A percentile compares a stretch with the other conserved stretches of the same genome.
phyloP scores from a whole-genome alignment of 352 stramenopile genomes.

The Phytopythium aichiense region DNA sequence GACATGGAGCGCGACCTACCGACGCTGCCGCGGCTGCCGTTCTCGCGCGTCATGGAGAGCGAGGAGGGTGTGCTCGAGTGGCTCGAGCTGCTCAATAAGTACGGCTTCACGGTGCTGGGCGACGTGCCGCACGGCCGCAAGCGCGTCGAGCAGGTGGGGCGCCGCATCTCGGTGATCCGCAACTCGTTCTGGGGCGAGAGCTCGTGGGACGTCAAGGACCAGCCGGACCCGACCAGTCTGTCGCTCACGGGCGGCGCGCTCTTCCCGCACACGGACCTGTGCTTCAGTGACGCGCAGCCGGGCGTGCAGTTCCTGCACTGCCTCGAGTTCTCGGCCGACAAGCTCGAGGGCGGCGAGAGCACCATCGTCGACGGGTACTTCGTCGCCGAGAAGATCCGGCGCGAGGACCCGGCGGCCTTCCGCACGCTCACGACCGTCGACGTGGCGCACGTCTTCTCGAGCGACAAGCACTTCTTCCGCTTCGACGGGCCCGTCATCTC shows the following conservation, averaged over 20 bases:
- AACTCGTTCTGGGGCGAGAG: conserved; percentile 74
- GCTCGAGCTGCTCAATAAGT: conserved; percentile 27
- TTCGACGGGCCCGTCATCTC: conserved; percentile 20
- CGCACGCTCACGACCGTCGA: conserved; percentile 34
- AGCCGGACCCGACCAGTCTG: conserved; percentile 37
- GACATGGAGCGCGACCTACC: conserved; percentile 16
- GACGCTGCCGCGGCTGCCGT: conserved; percentile 16
- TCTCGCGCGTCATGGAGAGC: conserved; percentile 19
- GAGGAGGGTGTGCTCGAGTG: conserved; percentile 23
- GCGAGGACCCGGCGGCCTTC: conserved; percentile 56
- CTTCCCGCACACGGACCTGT: conserved; percentile 32
- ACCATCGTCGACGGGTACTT: conserved; percentile 75
- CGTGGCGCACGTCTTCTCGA: conserved; percentile 27
- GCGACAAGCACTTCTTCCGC: conserved; percentile 21
- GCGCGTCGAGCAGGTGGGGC: conserved; percentile 17
- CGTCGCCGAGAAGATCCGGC: conserved; percentile 58
- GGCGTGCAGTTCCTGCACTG: conserved; percentile 33
- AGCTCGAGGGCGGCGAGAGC: conserved; percentile 58
- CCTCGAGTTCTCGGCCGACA: conserved; percentile 20
- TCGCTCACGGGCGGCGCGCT: conserved; percentile 23
- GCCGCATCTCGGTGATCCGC: conserved; percentile 46
- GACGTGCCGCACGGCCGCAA: conserved; percentile 16
- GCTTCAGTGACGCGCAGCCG: conserved; percentile 25
- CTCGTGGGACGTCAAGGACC: conserved; percentile 71
- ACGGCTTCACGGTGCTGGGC: conserved; percentile 25